phyloP scores from a whole-genome alignment of 306 rosid genomes.

The Inga oerstediana region DNA sequence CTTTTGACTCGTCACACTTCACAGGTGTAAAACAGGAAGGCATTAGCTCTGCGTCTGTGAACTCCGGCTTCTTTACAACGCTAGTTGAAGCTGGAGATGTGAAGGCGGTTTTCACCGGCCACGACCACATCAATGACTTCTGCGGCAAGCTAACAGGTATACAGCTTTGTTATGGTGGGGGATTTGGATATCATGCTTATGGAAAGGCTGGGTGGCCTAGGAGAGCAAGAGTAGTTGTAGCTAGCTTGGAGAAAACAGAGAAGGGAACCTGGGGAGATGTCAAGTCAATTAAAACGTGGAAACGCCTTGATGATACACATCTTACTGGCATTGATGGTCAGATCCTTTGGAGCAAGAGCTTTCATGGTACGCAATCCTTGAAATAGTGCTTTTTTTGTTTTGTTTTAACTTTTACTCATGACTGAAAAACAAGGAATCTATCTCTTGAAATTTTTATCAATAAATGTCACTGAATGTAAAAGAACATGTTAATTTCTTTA shows the following conservation, averaged over 20 bases:
- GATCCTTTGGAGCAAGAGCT: slow-evolving; percentile 67
- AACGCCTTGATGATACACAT: slow-evolving; percentile 69
- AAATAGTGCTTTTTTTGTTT: neutral
- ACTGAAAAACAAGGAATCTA: slow-evolving; percentile 3
- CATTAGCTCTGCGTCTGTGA: slow-evolving; percentile 74
- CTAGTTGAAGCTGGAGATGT: slow-evolving; percentile 78
- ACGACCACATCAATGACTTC: slow-evolving; percentile 84
- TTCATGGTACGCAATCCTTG: slow-evolving; percentile 52
- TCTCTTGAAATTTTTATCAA: neutral
- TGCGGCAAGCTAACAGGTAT: slow-evolving; percentile 68
- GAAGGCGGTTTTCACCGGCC: slow-evolving; percentile 78
- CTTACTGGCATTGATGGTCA: slow-evolving; percentile 60
- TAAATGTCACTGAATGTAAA: neutral
- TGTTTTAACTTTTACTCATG: slow-evolving; percentile 17
- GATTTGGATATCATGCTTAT: slow-evolving; percentile 90
- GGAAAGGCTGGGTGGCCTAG: slow-evolving; percentile 90
- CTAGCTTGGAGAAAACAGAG: slow-evolving; percentile 57
- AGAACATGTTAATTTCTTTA: neutral
- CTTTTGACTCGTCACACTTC: slow-evolving; percentile 65
- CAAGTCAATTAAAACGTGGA: slow-evolving; percentile 81
- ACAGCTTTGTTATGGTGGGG: slow-evolving; percentile 79
- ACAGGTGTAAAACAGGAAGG: slow-evolving; percentile 71
- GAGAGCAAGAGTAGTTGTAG: slow-evolving; percentile 78
- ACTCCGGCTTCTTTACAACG: slow-evolving; percentile 81
- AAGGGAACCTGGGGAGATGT: slow-evolving; percentile 67